Evolutionary conservation across 1,284 basidiomycete species (phyloP).

Genomic region (Heterobasidion occidentale): DNA sequence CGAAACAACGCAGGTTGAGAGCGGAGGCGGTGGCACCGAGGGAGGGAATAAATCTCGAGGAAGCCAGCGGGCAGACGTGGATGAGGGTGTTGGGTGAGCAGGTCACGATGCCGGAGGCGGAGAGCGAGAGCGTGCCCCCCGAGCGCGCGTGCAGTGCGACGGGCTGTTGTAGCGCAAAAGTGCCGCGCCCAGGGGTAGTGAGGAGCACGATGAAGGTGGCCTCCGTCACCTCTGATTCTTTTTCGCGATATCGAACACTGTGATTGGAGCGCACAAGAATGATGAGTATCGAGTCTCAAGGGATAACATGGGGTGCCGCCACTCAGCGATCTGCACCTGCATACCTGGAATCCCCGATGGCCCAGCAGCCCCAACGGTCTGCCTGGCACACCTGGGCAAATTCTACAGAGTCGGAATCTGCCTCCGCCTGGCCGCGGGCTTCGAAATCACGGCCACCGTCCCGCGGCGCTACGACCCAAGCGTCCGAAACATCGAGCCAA

Average conservation of each 20-base stretch:
- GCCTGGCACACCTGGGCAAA: conserved; percentile 10
- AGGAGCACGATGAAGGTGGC: conserved; percentile 25
- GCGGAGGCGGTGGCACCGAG: conserved; percentile 4
- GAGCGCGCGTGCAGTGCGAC: conserved; percentile 19
- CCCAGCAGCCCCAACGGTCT: conserved; percentile 18
- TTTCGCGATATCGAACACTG: conserved; percentile 10
- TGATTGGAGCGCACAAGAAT: background rate
- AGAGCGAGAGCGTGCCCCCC: conserved; percentile 7
- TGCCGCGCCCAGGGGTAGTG: conserved; percentile 14
- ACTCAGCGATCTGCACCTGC: background rate
- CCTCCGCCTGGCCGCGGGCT: background rate
- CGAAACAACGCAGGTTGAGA: conserved; percentile 10
- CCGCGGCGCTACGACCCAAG: background rate
- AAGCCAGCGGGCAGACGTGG: conserved; percentile 8
- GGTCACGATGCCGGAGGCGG: conserved; percentile 5
- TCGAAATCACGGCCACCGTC: background rate
- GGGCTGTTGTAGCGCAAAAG: conserved; percentile 20
- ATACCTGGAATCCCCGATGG: conserved; percentile 25
- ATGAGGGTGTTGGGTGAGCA: conserved; percentile 5
- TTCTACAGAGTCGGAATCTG: background rate
- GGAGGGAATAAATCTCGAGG: conserved; percentile 2
- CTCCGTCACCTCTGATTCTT: conserved; percentile 6
- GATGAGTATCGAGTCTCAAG: background rate
- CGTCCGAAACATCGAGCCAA: conserved; percentile 14
- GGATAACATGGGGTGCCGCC: background rate